Percentiles rank a stretch among this genome's conserved stretches.
These are phyloP conservation scores for Rhododendron ovatum DNA, from an alignment of 148 eudicot genomes.

Conservation along the genomic window DNA sequence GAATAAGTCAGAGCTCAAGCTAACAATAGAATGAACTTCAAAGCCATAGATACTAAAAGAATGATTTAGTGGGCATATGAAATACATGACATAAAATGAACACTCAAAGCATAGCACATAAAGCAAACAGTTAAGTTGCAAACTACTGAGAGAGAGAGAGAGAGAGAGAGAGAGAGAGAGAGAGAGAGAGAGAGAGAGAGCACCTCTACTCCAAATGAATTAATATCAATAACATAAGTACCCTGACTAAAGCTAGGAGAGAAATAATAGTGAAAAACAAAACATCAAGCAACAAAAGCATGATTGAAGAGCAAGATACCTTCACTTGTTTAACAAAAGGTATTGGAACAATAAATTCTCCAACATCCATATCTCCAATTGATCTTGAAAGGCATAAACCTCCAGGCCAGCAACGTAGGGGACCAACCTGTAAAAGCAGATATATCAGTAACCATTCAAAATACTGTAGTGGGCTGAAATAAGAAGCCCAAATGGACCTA, in stretches of 20 bases:
- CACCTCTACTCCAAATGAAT: neutral
- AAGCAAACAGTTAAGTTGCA: neutral
- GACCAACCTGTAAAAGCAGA: conserved; percentile 65
- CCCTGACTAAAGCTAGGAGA: neutral
- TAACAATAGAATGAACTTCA: neutral
- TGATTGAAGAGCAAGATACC: conserved; percentile 50
- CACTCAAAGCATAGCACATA: neutral
- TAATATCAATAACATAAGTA: neutral
- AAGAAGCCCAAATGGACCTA: neutral
- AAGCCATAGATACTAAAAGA: neutral
- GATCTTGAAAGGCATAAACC: conserved; percentile 97
- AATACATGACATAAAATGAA: neutral
- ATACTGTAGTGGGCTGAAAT: neutral
- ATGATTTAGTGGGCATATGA: neutral
- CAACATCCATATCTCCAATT: conserved; percentile 97
- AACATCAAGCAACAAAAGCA: neutral
- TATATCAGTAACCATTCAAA: neutral
- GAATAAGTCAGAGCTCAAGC: neutral
- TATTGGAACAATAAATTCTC: conserved; percentile 93
- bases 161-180: too few relatives aligned
- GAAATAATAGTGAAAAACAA: neutral
- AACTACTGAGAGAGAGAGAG: neutral
- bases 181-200: too few relatives aligned
- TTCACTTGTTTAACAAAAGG: conserved; percentile 99
- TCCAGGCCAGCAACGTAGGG: conserved; percentile 99